phyloP scores from a whole-genome alignment of 306 rosid species.

The Comarum palustre region DNA sequence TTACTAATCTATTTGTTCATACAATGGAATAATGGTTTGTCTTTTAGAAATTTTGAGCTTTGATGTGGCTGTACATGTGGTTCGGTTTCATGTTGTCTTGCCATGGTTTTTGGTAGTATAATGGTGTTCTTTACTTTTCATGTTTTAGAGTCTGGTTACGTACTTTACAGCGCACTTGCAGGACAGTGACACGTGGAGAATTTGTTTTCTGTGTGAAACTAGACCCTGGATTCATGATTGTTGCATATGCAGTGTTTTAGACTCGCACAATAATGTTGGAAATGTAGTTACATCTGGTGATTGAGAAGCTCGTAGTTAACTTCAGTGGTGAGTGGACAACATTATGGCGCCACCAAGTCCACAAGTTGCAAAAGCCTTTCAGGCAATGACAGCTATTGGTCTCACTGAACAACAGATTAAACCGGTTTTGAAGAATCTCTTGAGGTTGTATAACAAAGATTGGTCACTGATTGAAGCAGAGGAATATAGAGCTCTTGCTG shows the following conservation, averaged over 20 bases:
- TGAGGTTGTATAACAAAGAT: constrained; percentile 66
- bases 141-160: not conserved
- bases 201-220: not conserved
- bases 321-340: constrained; percentile 25
- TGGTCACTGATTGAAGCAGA: constrained; percentile 95
- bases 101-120: not conserved
- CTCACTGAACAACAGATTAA: constrained; percentile 60
- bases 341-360: constrained; percentile 72
- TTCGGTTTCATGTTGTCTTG: not conserved
- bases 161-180: not conserved
- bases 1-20: not conserved
- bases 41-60: not conserved
- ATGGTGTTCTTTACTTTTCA: not conserved
- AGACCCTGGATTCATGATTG: not conserved
- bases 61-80: not conserved
- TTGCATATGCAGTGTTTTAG: constrained; percentile 1
- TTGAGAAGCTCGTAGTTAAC: constrained; percentile 23
- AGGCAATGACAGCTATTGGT: constrained; percentile 74
- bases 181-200: not conserved
- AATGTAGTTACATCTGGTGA: constrained; percentile 22
- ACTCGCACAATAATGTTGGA: not conserved
- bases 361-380: constrained; percentile 48
- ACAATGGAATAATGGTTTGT: not conserved
- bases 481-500: constrained; percentile 75
- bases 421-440: constrained; percentile 68